Base-by-base conservation (phyloP, 176 grass and related monocot genomes). In the Secale cereale region DNA sequence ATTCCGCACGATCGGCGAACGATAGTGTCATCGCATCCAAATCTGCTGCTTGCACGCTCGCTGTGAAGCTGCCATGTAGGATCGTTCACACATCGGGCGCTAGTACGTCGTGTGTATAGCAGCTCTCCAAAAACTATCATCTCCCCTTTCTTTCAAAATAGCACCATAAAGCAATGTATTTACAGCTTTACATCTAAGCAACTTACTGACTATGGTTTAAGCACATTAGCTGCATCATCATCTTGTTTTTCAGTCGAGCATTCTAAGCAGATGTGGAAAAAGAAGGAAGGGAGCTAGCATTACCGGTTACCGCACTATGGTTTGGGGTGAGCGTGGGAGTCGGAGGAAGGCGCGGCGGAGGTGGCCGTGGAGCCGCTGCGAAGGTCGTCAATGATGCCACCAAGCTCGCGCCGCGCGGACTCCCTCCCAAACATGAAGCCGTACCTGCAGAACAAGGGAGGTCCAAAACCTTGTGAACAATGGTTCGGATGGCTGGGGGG, bases 381-480 rank as follows among this genome's bases (percentile, higher is more conserved):
- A 37, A 99, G 97, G 32, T 96, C 94, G 17, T 99, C 88, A 15
- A 99, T 96, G 59, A 99, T 83, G 23, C 90, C 94, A 29, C 90
- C 87, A 36, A 99, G 94, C 86, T 99, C 97, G 40, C 92, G 92
- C 15, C 97, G 91, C 36, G 97, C 90, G 2, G 93, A 99, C 84
- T 99, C 97, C 89, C 91, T 99, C 74, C 97, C 97, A 43, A 99
- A 99, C 97, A 99, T 99, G 97, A 94, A 99, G 1, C 97, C 97
- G 7, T 99, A 99, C 97, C 97, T 98, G 82, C 56, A 84, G 5
- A 61, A 32, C 13, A 30, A 89, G 40, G 48, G 10, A 16, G 5
- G 15, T 41, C 26, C 67, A 87, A 23, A 32, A 60, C 60, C 43
- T 31, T 81, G 15, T 0, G 41, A 67, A 71, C 13, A 29, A 6